These are phyloP conservation scores for Pythium diclinum DNA, from an alignment of 352 stramenopile genomes.

Conservation along the genomic window DNA sequence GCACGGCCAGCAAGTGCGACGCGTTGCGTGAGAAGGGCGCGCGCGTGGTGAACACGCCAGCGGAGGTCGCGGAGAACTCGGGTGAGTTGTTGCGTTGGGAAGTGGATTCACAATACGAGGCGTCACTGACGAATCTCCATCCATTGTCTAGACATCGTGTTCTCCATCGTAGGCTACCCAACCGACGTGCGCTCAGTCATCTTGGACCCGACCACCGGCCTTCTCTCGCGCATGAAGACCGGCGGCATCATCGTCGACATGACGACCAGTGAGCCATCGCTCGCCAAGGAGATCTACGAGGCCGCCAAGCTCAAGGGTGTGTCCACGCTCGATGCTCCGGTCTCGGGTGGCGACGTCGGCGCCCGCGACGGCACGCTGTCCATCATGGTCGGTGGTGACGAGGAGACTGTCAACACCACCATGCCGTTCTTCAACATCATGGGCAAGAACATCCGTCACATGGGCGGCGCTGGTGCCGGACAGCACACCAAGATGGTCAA, in stretches of 20 bases:
- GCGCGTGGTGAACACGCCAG: slow-evolving; percentile 65
- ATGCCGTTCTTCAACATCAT: slow-evolving; percentile 88
- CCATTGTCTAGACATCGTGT: slow-evolving; percentile 78
- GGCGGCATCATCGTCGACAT: slow-evolving; percentile 89
- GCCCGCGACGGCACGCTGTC: slow-evolving; percentile 80
- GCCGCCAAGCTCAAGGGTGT: slow-evolving; percentile 66
- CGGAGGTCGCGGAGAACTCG: slow-evolving; percentile 74
- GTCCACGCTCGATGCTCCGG: slow-evolving; percentile 72
- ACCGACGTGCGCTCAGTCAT: slow-evolving; percentile 80
- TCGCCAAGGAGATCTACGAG: slow-evolving; percentile 89
- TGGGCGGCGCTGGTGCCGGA: slow-evolving; percentile 75
- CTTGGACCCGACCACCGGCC: slow-evolving; percentile 56
- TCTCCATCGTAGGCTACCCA: slow-evolving; percentile 88
- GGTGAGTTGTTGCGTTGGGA: slow-evolving; percentile 27
- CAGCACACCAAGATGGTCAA: slow-evolving; percentile 93
- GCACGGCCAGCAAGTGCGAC: slow-evolving; percentile 81
- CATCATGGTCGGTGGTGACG: slow-evolving; percentile 91
- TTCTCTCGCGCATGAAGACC: slow-evolving; percentile 65
- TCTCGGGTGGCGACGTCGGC: slow-evolving; percentile 86
- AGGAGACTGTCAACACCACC: slow-evolving; percentile 72
- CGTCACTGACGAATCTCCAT: not conserved
- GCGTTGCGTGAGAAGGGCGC: slow-evolving; percentile 72
- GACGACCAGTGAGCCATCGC: slow-evolving; percentile 84
- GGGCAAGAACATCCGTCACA: slow-evolving; percentile 88
- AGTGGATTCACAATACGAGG: not conserved